Conservation (phyloP, 768 basidiomycete species). For the Mycena vitilis region DNA sequence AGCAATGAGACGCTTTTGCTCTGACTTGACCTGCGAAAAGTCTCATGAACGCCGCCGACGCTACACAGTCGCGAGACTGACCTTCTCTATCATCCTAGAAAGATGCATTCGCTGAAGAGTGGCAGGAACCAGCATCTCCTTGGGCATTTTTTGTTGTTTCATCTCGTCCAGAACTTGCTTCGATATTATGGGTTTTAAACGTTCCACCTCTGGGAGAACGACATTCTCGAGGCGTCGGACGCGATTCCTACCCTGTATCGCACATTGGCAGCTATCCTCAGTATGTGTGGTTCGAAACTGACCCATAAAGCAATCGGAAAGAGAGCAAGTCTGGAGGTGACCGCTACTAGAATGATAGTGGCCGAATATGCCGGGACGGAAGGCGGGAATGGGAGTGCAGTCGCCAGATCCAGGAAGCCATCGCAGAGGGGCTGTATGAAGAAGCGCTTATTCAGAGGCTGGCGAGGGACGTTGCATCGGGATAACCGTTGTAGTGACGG, state of each 20-base stretch:
- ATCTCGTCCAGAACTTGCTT: slow-evolving; percentile 62
- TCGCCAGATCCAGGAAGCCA: slow-evolving; percentile 80
- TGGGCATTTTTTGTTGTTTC: slow-evolving; percentile 65
- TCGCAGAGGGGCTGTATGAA: slow-evolving; percentile 62
- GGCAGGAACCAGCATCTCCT: slow-evolving; percentile 55
- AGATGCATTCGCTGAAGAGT: slow-evolving; percentile 60
- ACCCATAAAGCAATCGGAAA: slow-evolving; percentile 87
- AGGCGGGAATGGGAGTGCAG: slow-evolving; percentile 78
- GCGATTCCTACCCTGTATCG: slow-evolving; percentile 66
- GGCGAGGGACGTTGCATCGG: slow-evolving; percentile 18
- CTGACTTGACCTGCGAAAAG: slow-evolving; percentile 58
- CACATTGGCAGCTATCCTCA: slow-evolving; percentile 14
- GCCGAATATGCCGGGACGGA: slow-evolving; percentile 78
- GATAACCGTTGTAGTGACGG: slow-evolving; percentile 30
- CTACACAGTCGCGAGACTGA: slow-evolving; percentile 43
- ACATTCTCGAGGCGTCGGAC: slow-evolving; percentile 70
- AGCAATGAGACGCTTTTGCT: slow-evolving; percentile 69
- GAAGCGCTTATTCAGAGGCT: slow-evolving; percentile 28
- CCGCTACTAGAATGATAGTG: slow-evolving; percentile 77
- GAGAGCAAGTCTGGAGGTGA: slow-evolving; percentile 69
- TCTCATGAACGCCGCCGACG: slow-evolving; percentile 12
- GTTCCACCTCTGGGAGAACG: slow-evolving; percentile 67
- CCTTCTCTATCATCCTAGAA: slow-evolving; percentile 61
- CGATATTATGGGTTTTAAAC: slow-evolving; percentile 56
- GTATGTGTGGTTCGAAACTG: slow-evolving; percentile 37